A percentile compares a stretch with the other conserved stretches of the same genome.
Conservation (phyloP, 1,284 basidiomycete species). For the Xerocomus cyaneibrunnescens region DNA sequence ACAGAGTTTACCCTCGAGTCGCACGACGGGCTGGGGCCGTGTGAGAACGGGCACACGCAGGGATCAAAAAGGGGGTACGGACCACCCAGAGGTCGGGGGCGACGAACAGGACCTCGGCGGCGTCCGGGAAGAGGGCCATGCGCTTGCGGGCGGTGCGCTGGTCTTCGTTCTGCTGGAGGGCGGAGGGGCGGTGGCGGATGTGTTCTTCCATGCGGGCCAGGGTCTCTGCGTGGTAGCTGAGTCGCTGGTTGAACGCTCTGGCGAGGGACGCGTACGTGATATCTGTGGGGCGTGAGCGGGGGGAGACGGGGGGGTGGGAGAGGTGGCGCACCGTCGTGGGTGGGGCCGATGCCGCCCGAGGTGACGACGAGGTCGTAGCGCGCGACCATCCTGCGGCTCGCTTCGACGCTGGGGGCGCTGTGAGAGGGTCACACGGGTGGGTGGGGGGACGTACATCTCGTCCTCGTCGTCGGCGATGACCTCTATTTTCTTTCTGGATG, state of each 20-base stretch:
- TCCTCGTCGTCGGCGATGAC: constrained; percentile 90
- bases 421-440: accelerated
- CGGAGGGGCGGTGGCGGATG: constrained; percentile 49
- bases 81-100: constrained; percentile 83
- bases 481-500: constrained; percentile 76
- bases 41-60: constrained; percentile 6
- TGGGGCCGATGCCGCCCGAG: constrained; percentile 84
- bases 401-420: constrained; percentile 62
- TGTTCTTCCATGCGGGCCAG: constrained; percentile 74
- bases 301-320: neutral
- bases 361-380: constrained; percentile 89
- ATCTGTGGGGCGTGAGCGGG: constrained; percentile 44
- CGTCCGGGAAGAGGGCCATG: constrained; percentile 82
- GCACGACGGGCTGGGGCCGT: constrained; percentile 67
- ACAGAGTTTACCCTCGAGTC: constrained; percentile 81
- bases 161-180: constrained; percentile 64
- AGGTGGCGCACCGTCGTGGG: constrained; percentile 67
- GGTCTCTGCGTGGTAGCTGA: constrained; percentile 81
- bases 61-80: neutral
- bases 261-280: constrained; percentile 90
- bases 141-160: constrained; percentile 72
- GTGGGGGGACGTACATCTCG: constrained; percentile 68
- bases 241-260: constrained; percentile 76
- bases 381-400: constrained; percentile 77
- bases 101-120: constrained; percentile 76